Percentiles rank a stretch among this genome's conserved stretches.
phyloP scores from a whole-genome alignment of 75 land plant species.

The Picea glauca region DNA sequence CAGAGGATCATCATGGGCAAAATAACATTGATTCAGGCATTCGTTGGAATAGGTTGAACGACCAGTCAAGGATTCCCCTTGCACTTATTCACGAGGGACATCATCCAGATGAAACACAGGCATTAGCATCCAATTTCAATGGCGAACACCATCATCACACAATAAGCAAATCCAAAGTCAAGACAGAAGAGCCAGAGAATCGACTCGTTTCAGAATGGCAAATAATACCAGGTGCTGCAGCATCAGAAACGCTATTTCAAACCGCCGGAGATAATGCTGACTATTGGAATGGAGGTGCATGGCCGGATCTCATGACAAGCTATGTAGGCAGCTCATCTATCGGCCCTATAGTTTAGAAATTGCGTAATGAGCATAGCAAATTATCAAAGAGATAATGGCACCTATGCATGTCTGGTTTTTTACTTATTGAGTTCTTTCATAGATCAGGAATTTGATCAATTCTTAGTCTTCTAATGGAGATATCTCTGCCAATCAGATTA shows the following conservation, averaged over 20 bases:
- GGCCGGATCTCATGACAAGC: constrained; percentile 8
- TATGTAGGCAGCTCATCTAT: not conserved
- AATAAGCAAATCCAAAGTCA: constrained; percentile 1
- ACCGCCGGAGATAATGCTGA: not conserved
- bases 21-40: not conserved
- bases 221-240: not conserved
- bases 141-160: not conserved
- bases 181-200: constrained; percentile 7
- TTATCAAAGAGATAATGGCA: not conserved
- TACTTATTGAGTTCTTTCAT: not conserved
- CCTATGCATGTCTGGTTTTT: not conserved
- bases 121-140: not conserved
- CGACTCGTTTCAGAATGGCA: constrained; percentile 10
- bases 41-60: constrained; percentile 9
- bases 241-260: constrained; percentile 6
- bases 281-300: constrained; percentile 6
- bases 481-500: not conserved
- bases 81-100: not conserved
- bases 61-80: not conserved
- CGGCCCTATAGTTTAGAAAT: not conserved
- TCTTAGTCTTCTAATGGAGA: no score
- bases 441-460: not conserved
- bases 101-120: not conserved
- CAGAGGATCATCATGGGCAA: not conserved
- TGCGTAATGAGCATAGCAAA: not conserved